A percentile compares a stretch with the other conserved stretches of the same genome.
Conservation (phyloP, 345 rosid species). For the Geranium brycei region DNA sequence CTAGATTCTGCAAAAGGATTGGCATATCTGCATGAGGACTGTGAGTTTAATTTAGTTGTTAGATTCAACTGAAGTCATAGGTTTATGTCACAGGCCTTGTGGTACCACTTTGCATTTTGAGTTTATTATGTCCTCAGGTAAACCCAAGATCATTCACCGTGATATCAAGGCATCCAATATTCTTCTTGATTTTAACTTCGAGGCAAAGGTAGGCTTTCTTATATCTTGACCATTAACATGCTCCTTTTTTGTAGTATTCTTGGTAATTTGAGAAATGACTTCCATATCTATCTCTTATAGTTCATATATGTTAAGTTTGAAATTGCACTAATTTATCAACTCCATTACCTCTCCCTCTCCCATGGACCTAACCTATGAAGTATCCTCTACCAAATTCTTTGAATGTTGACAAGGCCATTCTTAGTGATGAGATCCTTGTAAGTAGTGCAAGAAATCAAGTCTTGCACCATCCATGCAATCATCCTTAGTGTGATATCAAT, state of each 20-base stretch:
- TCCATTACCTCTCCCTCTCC: not conserved
- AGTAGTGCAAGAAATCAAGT: too few species aligned
- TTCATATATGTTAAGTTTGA: not conserved
- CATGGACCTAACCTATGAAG: not conserved
- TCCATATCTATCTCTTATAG: not conserved
- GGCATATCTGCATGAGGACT: conserved; percentile 83
- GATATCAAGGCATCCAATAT: too few species aligned
- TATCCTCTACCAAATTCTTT: not conserved
- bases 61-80: not conserved
- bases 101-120: too few species aligned
- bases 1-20: conserved; percentile 81
- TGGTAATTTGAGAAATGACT: not conserved
- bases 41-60: conserved; percentile 29
- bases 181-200: too few species aligned
- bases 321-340: not conserved
- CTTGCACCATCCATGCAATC: too few species aligned
- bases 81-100: not conserved
- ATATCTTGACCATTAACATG: not conserved
- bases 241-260: not conserved
- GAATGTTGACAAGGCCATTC: not conserved
- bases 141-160: too few species aligned
- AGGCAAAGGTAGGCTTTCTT: not conserved
- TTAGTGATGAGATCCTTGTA: not conserved
- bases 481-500: too few species aligned
- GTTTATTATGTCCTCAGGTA: not conserved